Evolutionary conservation across 805 yeast genomes (phyloP).

Genomic region (Debaryomyces prosopidis): DNA sequence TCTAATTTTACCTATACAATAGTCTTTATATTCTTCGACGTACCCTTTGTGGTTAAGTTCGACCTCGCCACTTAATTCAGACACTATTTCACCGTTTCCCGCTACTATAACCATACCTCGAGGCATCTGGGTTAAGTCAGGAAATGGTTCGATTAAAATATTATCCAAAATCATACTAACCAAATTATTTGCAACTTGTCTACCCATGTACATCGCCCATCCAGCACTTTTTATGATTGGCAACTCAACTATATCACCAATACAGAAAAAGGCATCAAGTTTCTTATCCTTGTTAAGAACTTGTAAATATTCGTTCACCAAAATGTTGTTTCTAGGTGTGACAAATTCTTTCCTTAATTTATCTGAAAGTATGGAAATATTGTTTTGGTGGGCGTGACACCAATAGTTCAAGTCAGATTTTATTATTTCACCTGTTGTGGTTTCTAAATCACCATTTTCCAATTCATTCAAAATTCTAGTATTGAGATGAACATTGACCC

Average conservation of each 20-base stretch:
- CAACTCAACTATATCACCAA: constrained; percentile 41
- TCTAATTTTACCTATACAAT: constrained; percentile 41
- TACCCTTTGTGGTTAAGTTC: constrained; percentile 33
- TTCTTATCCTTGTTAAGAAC: constrained; percentile 18
- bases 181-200: constrained; percentile 39
- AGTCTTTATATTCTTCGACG: constrained; percentile 41
- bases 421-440: constrained; percentile 27
- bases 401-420: constrained; percentile 33
- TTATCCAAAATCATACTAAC: constrained; percentile 27
- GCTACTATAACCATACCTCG: constrained; percentile 44
- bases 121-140: constrained; percentile 34
- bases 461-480: constrained; percentile 30
- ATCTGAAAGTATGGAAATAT: constrained; percentile 26
- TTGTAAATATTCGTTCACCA: constrained; percentile 39
- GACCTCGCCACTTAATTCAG: constrained; percentile 35
- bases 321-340: constrained; percentile 26
- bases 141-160: constrained; percentile 32
- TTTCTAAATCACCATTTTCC: constrained; percentile 24
- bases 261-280: constrained; percentile 28
- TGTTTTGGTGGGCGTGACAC: constrained; percentile 36
- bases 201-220: constrained; percentile 46
- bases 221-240: constrained; percentile 46
- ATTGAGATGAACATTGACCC: constrained; percentile 29
- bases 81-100: constrained; percentile 37
- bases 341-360: constrained; percentile 22